Evolutionary conservation across 371 early-diverging fungal species (phyloP).

Genomic region (Circinella minor): DNA sequence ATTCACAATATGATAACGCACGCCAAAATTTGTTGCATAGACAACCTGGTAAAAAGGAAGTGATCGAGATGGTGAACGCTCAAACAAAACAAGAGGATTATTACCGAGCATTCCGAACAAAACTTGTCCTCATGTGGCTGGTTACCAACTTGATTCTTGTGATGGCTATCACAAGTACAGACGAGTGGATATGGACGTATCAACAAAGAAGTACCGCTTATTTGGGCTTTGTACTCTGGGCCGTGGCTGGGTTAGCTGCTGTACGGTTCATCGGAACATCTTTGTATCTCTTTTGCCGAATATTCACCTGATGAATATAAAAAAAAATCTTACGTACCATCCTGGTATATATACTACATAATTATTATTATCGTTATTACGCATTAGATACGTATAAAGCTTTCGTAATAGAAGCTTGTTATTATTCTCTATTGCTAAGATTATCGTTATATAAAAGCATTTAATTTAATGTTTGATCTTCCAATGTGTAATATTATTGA

Average conservation of each 20-base stretch:
- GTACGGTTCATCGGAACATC: conserved; percentile 73
- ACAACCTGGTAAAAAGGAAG: conserved; percentile 52
- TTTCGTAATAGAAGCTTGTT: too few relatives aligned
- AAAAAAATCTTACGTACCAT: too few relatives aligned
- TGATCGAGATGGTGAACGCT: conserved; percentile 67
- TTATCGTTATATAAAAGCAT: too few relatives aligned
- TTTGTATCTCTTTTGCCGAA: too few relatives aligned
- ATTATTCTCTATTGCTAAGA: too few relatives aligned
- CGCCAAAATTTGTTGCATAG: conserved; percentile 57
- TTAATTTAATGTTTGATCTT: too few relatives aligned
- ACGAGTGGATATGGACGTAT: not conserved
- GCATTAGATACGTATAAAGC: too few relatives aligned
- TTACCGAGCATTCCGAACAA: conserved; percentile 87
- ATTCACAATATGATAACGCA: conserved; percentile 76
- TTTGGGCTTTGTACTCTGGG: conserved; percentile 84
- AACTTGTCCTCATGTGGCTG: conserved; percentile 76
- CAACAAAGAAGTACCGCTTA: conserved; percentile 60
- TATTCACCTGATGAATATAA: too few relatives aligned
- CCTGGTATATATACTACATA: too few relatives aligned
- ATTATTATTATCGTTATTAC: too few relatives aligned
- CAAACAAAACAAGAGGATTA: conserved; percentile 85
- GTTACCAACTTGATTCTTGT: conserved; percentile 80
- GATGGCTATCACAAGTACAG: conserved; percentile 53
- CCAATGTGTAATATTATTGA: too few relatives aligned
- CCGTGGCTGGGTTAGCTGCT: conserved; percentile 73